Evolutionary conservation across 2,329 filamentous ascomycete species (phyloP).

Genomic region (Helicocarpus griseus): DNA sequence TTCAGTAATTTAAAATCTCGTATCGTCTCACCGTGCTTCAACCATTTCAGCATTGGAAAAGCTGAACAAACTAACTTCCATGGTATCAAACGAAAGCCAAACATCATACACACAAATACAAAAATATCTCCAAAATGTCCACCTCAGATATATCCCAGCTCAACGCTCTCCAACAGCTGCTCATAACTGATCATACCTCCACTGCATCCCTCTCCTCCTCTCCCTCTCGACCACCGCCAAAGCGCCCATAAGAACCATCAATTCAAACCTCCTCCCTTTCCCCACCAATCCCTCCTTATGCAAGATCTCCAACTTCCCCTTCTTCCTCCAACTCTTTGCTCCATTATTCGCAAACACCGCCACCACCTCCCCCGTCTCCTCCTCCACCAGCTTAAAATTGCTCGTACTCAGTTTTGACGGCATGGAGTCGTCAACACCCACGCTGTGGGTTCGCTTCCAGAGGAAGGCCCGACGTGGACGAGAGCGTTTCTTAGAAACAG

Average conservation of each 20-base stretch:
- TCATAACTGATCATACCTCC: constrained; percentile 6
- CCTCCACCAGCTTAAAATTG: constrained; percentile 28
- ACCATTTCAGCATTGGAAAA: too few species aligned
- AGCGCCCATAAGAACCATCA: constrained; percentile 19
- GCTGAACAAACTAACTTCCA: too few species aligned
- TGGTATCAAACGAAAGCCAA: too few species aligned
- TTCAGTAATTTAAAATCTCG: background rate
- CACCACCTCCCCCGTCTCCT: constrained; percentile 18
- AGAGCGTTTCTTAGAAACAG: background rate
- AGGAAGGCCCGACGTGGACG: constrained; percentile 15
- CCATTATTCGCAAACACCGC: constrained; percentile 23
- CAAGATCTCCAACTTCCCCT: constrained; percentile 24
- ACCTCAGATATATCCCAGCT: background rate
- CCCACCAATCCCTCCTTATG: constrained; percentile 4
- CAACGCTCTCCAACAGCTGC: background rate
- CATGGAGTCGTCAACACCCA: constrained; percentile 19
- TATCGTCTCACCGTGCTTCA: too few species aligned
- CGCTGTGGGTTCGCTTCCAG: constrained; percentile 25
- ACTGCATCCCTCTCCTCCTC: constrained; percentile 5
- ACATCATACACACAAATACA: too few species aligned
- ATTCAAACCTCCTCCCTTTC: constrained; percentile 21
- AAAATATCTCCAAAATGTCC: too few species aligned
- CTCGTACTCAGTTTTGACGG: constrained; percentile 14
- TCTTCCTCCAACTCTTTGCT: constrained; percentile 20
- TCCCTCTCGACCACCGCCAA: constrained; percentile 4